Base-by-base conservation (phyloP, 2,329 filamentous ascomycete species). In the Cytospora piceae region DNA sequence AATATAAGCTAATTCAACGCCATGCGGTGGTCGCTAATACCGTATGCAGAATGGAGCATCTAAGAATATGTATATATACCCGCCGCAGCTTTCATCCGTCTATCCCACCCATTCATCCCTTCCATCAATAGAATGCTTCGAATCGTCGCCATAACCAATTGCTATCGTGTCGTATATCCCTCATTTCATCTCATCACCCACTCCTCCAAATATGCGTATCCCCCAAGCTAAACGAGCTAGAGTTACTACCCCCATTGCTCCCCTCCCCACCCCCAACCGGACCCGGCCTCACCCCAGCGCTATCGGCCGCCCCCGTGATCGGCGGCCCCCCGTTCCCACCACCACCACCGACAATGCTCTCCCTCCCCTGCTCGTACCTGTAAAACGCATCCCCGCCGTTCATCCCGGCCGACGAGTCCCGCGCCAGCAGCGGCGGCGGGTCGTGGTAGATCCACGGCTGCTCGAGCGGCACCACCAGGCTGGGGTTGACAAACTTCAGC, bases 401-500 rank as follows among this genome's bases (percentile, higher is more conserved):
- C 15, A 17, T 22, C 51, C 57, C 63, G 39, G 3, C 9, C 3
- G n/a, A 29, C 3, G 31, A 68, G 57, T 59, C 64, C 59, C 58
- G 60, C 63, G n/a, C 34, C 27, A 62, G 32, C 20, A 70, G 68
- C 0, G 83, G 80, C 5, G 84, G 84, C 2, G 83, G 82, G 37
- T 87, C 85, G 58, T 80, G 74, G 70, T 87, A 86, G 61, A 93
- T 86, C 90, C 90, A 93, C 0, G 89, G 84, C 70, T 87, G 86
- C 71, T 88, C 83, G n/a, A 93, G 80, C 82, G 89, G 88, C 37
- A 81, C 78, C 4, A 89, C 80, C 14, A 96, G 78, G 74, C 87
- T 94, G 2, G 92, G 92, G 71, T 94, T 95, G 58, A 93, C 81
- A 76, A 93, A 96, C 57, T 80, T 81, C 75, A 88, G 74, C 0